phyloP scores from a whole-genome alignment of 441 rosid genomes.

The Erysimum cheiri region DNA sequence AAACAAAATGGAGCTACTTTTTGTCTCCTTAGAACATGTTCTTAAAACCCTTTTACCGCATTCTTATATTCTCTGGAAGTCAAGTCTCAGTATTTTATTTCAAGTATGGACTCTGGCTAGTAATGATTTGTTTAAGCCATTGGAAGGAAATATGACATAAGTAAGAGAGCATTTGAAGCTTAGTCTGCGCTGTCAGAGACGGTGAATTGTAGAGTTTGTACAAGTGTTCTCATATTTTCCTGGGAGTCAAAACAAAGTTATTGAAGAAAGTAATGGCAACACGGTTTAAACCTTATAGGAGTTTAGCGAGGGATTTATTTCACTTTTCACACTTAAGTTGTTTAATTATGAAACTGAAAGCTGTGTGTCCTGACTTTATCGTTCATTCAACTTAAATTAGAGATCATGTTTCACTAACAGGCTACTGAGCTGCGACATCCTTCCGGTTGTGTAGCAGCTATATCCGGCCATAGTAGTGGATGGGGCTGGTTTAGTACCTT shows the following conservation, averaged over 20 bases:
- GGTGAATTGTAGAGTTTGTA: constrained; percentile 17
- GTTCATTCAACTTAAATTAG: neutral
- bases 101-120: constrained; percentile 22
- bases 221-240: neutral
- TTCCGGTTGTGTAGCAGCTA: constrained; percentile 78
- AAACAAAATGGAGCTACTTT: constrained; percentile 2
- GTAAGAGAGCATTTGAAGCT: constrained; percentile 1
- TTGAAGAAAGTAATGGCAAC: neutral
- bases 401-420: constrained; percentile 50
- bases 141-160: constrained; percentile 8
- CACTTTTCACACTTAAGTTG: neutral
- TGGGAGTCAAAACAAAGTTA: neutral
- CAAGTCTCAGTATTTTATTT: neutral
- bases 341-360: neutral
- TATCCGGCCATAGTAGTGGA: constrained; percentile 63
- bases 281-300: neutral
- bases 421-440: constrained; percentile 82
- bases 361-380: constrained; percentile 2
- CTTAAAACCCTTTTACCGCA: neutral
- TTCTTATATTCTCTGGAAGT: constrained; percentile 13
- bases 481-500: constrained; percentile 87
- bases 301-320: constrained; percentile 22
- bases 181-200: constrained; percentile 13
- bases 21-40: constrained; percentile 10
- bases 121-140: neutral